Conservation (phyloP, 1,284 basidiomycete genomes). For the Heterobasidion irregulare region DNA sequence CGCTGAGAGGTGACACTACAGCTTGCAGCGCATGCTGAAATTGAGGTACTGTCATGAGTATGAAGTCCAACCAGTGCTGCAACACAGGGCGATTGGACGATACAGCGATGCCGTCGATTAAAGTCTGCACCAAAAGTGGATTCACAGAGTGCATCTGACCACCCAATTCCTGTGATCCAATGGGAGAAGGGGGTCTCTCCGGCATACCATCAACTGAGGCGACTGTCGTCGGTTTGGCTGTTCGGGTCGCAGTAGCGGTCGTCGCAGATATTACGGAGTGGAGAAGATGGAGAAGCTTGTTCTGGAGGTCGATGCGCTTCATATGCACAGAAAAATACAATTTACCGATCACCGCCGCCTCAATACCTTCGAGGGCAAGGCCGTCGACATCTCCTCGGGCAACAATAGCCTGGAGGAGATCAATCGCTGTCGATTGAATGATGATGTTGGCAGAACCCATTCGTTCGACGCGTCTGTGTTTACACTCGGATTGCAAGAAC, state of each 20-base stretch:
- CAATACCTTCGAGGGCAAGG: constrained; percentile 52
- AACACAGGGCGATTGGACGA: constrained; percentile 70
- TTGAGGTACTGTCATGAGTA: constrained; percentile 83
- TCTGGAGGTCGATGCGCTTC: constrained; percentile 74
- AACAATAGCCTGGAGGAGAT: constrained; percentile 77
- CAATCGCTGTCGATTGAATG: constrained; percentile 71
- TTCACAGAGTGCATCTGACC: constrained; percentile 39
- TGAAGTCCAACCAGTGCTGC: constrained; percentile 96
- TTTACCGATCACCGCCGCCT: constrained; percentile 67
- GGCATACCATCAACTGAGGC: constrained; percentile 1
- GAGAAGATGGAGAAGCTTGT: constrained; percentile 87
- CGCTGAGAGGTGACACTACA: constrained; percentile 72
- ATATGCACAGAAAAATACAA: constrained; percentile 70
- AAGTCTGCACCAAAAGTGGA: constrained; percentile 66
- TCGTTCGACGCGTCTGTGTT: constrained; percentile 29
- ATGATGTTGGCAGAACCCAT: constrained; percentile 57
- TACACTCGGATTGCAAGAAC: constrained; percentile 71
- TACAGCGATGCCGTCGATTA: constrained; percentile 74
- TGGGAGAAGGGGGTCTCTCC: constrained; percentile 4
- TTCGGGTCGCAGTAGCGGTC: constrained; percentile 12
- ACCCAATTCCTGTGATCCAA: constrained; percentile 9
- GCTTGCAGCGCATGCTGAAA: constrained; percentile 65
- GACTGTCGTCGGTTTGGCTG: constrained; percentile 11
- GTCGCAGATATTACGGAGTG: constrained; percentile 72
- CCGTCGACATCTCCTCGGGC: constrained; percentile 70